Base-by-base conservation (phyloP, 352 stramenopile genomes). In the Phytophthora pistaciae region DNA sequence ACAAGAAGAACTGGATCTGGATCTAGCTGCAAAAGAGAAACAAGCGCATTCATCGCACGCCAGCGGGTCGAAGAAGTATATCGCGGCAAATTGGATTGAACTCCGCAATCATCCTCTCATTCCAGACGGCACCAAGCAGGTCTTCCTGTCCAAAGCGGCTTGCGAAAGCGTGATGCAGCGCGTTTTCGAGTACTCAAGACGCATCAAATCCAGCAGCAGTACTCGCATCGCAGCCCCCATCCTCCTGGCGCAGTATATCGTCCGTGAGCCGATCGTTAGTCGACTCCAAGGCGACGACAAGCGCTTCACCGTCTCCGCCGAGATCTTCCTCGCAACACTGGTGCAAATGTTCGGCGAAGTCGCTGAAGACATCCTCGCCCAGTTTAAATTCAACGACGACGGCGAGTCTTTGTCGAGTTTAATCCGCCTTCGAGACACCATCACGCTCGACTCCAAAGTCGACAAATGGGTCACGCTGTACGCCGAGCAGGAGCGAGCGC, bases 341-440 rank as follows among this genome's bases (percentile, higher is more conserved):
- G 68, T 95, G 2, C 62, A 90, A 25, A 33, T 75, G 1, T 93
- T 93, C 40, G 69, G 78, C 20, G 69, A 82, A 14, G 68, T 96
- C 4, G 66, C 82, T 3, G 85, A 93, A 56, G 87, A 96, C 48
- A 93, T 94, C 42, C 69, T 92, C 11, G 82, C 85, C 3, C 80
- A 91, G 63, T 94, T 90, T 75, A 96, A 96, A 54, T 93, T 86
- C 73, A 91, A 91, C 53, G 88, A 96, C 36, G 87, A 96, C 54
- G 87, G 88, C 52, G 86, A 93, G 54, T 92, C 84, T 8, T 56
- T 95, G n/a, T 80, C 74, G 3, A 85, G 73, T 53, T 56, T 95
- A 18, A 77, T 92, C 38, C 84, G 88, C 13, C 68, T 95, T 44
- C 84, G 84, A 67, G 83, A 93, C 27, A 94, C 88, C 3, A 92